Evolutionary conservation across 2,329 filamentous ascomycete genomes (phyloP), one percentile per base, ranked within the genome.

Genomic region (Fusarium drepaniforme): DNA sequence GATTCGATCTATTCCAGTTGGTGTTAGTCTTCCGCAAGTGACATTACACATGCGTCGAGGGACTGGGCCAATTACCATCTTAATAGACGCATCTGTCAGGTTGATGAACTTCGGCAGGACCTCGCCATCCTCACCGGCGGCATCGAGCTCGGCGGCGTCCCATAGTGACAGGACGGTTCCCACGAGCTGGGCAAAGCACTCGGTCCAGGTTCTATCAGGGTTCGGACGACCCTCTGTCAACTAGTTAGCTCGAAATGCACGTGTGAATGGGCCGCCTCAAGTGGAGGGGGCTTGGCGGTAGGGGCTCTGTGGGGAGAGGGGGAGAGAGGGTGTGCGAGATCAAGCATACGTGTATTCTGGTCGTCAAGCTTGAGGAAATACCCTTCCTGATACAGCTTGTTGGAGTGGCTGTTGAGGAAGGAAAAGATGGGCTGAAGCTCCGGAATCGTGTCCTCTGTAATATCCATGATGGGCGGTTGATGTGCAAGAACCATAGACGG

Each of bases 291-390:
- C 65, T 66, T 68, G 65, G 69, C 64, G 62, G 46, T 62, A 75
- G 71, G 68, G 68, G 58, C 63, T 46, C 21, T 58, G 61, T 56
- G 69, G 68, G 69, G 68, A n/a, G 40, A 42, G 44, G 58, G 59
- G 23, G 66, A 35, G 56, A 61, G 46, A 38, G 68, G 90, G 46
- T 68, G 56, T 62, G 59, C 35, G 44, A 58, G 73, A 58, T 69
- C 28, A 35, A 65, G 59, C 94, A 78, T 90, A 98, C 96, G 92
- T 66, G 92, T 93, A 80, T 98, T 97, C 77, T 98, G 92, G 83
- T 99, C 97, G 83, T 98, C 96, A 59, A 99, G 87, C 85, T 98
- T 99, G 78, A 99, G 85, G 77, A 99, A 98, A 81, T 98, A 99
- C 42, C 97, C 97, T 85, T 99, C 97, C 78, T 98, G 96, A 82